phyloP scores from a whole-genome alignment of 2,329 filamentous ascomycete species.

The Fusarium domesticum region DNA sequence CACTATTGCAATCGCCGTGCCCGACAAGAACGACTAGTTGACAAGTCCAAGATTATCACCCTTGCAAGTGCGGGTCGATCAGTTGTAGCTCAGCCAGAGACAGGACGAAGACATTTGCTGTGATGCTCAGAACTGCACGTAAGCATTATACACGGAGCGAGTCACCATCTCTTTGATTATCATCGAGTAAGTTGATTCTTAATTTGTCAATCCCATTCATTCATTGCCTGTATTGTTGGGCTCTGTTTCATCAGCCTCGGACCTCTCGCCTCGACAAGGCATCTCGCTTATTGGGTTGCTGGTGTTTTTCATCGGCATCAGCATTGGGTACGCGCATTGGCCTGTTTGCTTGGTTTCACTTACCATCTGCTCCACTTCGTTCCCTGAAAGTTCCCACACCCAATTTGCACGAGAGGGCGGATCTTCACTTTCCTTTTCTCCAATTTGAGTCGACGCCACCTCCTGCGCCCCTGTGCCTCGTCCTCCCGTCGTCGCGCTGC shows the following conservation, averaged over 20 bases:
- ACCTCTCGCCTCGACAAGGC: not conserved
- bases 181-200: no score
- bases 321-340: not conserved
- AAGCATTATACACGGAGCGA: slow-evolving; percentile 1
- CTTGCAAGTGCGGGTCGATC: slow-evolving; percentile 23
- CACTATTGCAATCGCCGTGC: not conserved
- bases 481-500: slow-evolving; percentile 19
- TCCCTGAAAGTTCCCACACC: slow-evolving; percentile 20
- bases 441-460: slow-evolving; percentile 29
- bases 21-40: not conserved
- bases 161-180: no score
- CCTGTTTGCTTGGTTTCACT: slow-evolving; percentile 12
- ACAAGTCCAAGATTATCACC: slow-evolving; percentile 10
- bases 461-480: slow-evolving; percentile 28
- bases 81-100: slow-evolving; percentile 14
- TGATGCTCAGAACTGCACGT: slow-evolving; percentile 11
- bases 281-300: not conserved
- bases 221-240: not conserved
- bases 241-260: not conserved
- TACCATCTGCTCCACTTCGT: slow-evolving; percentile 18
- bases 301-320: not conserved
- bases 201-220: not conserved
- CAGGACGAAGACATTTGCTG: slow-evolving; percentile 14
- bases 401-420: slow-evolving; percentile 27
- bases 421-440: slow-evolving; percentile 24